These are phyloP conservation scores for Aspergillus nidulans DNA, from an alignment of 495 filamentous ascomycete genomes.

Conservation along the genomic window DNA sequence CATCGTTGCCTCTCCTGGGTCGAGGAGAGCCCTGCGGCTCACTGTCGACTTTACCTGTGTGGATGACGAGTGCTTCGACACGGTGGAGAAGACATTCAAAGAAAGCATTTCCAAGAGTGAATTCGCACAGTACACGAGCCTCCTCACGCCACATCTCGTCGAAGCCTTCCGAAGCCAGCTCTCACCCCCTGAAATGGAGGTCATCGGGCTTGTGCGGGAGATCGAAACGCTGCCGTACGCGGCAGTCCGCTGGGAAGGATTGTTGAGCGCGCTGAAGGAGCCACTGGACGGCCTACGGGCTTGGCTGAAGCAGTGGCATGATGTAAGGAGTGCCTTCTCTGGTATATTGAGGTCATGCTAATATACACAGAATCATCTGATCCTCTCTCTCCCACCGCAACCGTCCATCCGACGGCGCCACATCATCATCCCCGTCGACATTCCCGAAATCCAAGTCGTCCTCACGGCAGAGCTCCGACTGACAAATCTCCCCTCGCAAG, in stretches of 20 bases:
- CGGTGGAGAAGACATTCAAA: constrained; percentile 39
- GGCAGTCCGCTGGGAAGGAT: constrained; percentile 36
- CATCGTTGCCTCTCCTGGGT: constrained; percentile 34
- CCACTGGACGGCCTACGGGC: constrained; percentile 31
- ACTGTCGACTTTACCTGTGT: constrained; percentile 74
- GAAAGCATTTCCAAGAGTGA: constrained; percentile 39
- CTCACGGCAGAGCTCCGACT: constrained; percentile 75
- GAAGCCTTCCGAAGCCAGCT: constrained; percentile 47
- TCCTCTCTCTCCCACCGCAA: constrained; percentile 32
- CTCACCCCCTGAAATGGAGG: constrained; percentile 54
- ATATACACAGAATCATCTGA: constrained; percentile 27
- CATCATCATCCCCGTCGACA: constrained; percentile 62
- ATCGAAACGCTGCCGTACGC: constrained; percentile 38
- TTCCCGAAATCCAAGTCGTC: constrained; percentile 81
- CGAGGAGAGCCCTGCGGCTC: constrained; percentile 53
- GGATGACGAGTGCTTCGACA: constrained; percentile 54
- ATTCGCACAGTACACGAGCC: constrained; percentile 39
- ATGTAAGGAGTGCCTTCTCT: constrained; percentile 28
- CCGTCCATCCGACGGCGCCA: constrained; percentile 34
- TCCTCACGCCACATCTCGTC: constrained; percentile 50
- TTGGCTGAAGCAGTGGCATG: constrained; percentile 47
- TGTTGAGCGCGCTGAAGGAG: constrained; percentile 38
- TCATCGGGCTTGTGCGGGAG: constrained; percentile 42
- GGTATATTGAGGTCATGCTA: background rate
- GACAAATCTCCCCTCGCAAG: constrained; percentile 26